These are phyloP conservation scores for Phtheirospermum japonicum DNA, from an alignment of 257 asterid species.

Conservation along the genomic window DNA sequence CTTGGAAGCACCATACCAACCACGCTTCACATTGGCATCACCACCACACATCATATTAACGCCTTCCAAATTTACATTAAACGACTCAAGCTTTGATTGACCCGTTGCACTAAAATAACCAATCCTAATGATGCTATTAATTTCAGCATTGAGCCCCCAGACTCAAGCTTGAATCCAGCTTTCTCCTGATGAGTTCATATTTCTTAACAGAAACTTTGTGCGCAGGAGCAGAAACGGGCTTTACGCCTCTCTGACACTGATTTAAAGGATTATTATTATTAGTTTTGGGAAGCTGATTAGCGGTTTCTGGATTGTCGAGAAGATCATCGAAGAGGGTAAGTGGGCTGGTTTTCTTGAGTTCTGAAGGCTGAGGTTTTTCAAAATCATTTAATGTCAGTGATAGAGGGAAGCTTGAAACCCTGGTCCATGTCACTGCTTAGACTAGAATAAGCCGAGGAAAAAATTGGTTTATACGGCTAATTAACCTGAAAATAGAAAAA, in stretches of 20 bases:
- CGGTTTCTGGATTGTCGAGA: neutral
- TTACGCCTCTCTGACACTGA: too few species aligned
- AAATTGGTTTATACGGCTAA: too few species aligned
- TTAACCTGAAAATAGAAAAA: too few species aligned
- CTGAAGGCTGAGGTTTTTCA: neutral
- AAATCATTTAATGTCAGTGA: constrained; percentile 17
- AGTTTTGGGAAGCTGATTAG: neutral
- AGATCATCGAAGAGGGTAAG: constrained; percentile 24
- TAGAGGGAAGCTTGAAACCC: neutral
- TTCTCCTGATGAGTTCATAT: constrained; percentile 14
- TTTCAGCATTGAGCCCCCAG: constrained; percentile 21
- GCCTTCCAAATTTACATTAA: constrained; percentile 27
- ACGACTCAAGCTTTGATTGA: constrained; percentile 27
- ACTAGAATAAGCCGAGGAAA: too few species aligned
- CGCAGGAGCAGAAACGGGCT: too few species aligned
- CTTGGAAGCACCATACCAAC: constrained; percentile 46
- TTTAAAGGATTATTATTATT: constrained; percentile 3
- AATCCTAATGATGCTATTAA: constrained; percentile 28
- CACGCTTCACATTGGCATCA: constrained; percentile 37
- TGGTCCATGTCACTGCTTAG: neutral
- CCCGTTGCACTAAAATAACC: constrained; percentile 21
- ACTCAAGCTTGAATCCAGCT: constrained; percentile 30
- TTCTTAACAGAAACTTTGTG: too few species aligned
- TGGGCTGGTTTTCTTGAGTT: neutral
- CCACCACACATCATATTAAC: constrained; percentile 32